Evolutionary conservation across 2,329 filamentous ascomycete species (phyloP).

Genomic region (Colletotrichum musicola): DNA sequence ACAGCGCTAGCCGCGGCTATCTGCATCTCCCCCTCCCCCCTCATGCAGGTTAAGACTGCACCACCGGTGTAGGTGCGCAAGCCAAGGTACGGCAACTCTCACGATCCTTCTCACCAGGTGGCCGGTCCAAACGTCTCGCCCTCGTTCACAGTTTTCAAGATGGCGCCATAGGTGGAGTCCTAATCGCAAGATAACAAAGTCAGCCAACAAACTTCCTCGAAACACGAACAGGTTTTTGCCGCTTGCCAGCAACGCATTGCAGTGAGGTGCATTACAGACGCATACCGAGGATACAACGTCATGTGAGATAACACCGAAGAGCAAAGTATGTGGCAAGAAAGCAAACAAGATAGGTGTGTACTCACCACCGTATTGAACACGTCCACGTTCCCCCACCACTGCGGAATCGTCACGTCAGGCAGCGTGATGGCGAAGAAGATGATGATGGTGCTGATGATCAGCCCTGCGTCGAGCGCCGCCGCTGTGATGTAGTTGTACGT

Average conservation of each 20-base stretch:
- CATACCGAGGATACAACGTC: no score
- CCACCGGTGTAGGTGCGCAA: conserved; percentile 3
- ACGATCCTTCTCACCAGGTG: conserved; percentile 45
- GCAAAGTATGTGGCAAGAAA: no score
- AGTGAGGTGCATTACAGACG: no score
- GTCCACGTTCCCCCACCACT: conserved; percentile 66
- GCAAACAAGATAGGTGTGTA: background rate
- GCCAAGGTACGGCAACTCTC: background rate
- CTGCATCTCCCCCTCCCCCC: conserved; percentile 11
- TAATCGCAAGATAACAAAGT: conserved; percentile 13
- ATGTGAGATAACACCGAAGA: no score
- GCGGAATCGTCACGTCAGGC: conserved; percentile 52
- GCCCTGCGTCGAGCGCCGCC: conserved; percentile 54
- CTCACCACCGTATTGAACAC: conserved; percentile 49
- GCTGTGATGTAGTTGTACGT: conserved; percentile 57
- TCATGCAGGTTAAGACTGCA: background rate
- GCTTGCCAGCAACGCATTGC: background rate
- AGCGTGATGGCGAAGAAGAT: conserved; percentile 47
- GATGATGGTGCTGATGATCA: conserved; percentile 52
- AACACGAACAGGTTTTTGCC: background rate
- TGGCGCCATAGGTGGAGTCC: conserved; percentile 43
- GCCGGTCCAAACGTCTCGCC: conserved; percentile 48
- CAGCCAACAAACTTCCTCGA: background rate
- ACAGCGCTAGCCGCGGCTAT: conserved; percentile 26
- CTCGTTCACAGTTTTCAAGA: conserved; percentile 43